A percentile compares a stretch with the other conserved stretches of the same genome.
phyloP scores from a whole-genome alignment of 2,329 filamentous ascomycete species.

The Sarocladium kiliense region DNA sequence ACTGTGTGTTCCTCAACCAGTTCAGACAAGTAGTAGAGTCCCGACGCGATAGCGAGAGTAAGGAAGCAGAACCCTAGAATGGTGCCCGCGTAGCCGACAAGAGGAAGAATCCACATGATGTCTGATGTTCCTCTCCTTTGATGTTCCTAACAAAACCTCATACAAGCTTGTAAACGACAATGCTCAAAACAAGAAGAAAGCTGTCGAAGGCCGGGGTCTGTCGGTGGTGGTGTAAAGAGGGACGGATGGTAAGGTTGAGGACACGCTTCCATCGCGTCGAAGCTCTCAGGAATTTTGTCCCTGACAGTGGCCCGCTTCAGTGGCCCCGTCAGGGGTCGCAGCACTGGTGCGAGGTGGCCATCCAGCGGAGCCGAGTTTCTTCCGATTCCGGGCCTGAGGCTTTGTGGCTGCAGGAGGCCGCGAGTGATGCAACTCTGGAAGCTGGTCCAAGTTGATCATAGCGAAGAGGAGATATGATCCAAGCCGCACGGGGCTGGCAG shows the following conservation, averaged over 20 bases:
- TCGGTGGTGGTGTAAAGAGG: not conserved
- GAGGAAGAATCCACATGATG: conserved; percentile 90
- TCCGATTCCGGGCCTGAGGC: not conserved
- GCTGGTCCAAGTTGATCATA: no score
- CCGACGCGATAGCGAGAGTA: conserved; percentile 94
- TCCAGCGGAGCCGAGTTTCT: not conserved
- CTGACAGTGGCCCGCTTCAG: not conserved
- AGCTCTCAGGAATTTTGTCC: not conserved
- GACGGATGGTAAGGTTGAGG: not conserved
- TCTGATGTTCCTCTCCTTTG: not conserved
- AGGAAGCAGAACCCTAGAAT: conserved; percentile 88
- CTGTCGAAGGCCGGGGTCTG: not conserved
- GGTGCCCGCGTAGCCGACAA: conserved; percentile 85
- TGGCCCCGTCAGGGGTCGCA: not conserved
- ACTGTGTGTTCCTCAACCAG: conserved; percentile 98
- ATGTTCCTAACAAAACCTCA: not conserved
- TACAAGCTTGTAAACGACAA: not conserved
- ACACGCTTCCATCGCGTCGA: conserved; percentile 8
- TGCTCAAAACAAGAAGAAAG: not conserved
- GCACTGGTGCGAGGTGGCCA: not conserved
- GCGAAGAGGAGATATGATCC: no score
- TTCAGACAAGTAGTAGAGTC: conserved; percentile 96
- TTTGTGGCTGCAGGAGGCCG: not conserved
- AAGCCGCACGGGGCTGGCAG: no score
- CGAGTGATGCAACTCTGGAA: not conserved